These are phyloP conservation scores for Dioscorea cayenensis DNA, from an alignment of 116 monocot species.

Conservation along the genomic window DNA sequence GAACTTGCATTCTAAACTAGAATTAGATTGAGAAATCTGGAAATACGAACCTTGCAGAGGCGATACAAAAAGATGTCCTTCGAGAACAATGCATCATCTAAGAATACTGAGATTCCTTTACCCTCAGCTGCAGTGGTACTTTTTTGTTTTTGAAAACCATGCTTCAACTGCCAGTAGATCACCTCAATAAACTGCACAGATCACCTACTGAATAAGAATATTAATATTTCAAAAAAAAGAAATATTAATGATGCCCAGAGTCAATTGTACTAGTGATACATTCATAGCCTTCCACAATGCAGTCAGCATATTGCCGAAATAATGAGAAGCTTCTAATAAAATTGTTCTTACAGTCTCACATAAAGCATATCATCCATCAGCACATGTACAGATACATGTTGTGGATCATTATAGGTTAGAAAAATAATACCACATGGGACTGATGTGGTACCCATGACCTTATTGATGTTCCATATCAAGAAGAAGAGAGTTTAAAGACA, in stretches of 20 bases:
- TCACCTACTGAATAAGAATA: not conserved
- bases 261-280: not conserved
- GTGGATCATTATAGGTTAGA: too few relatives aligned
- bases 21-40: not conserved
- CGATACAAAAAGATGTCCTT: constrained; percentile 67
- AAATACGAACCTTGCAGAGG: constrained; percentile 66
- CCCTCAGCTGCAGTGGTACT: constrained; percentile 13
- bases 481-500: too few relatives aligned
- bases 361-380: too few relatives aligned
- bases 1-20: not conserved
- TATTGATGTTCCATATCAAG: too few relatives aligned
- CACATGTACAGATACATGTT: too few relatives aligned
- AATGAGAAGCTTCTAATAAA: too few relatives aligned
- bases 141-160: constrained; percentile 48
- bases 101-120: constrained; percentile 37
- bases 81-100: constrained; percentile 77
- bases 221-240: not conserved
- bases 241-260: not conserved
- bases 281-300: not conserved
- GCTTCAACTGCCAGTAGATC: constrained; percentile 67
- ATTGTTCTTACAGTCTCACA: too few relatives aligned
- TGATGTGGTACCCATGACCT: too few relatives aligned
- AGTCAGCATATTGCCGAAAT: too few relatives aligned
- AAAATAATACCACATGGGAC: too few relatives aligned
- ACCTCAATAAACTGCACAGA: constrained; percentile 58